Evolutionary conservation across 2,329 filamentous ascomycete species (phyloP).

Genomic region (Fusarium euwallaceae): DNA sequence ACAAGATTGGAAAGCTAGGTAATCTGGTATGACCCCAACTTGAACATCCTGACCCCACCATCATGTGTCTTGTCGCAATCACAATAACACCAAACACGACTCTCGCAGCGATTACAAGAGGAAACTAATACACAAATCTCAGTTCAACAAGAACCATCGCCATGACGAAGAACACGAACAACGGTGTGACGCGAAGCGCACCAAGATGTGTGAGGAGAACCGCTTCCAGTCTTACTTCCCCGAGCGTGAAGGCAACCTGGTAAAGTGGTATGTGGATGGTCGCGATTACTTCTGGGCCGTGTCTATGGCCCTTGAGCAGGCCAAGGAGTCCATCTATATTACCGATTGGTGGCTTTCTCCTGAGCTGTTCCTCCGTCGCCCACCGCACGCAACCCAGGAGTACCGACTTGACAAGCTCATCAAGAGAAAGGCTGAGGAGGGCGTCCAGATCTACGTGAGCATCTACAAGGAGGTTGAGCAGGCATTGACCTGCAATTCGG

Average conservation of each 20-base stretch:
- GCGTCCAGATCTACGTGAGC: slow-evolving; percentile 93
- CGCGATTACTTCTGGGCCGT: slow-evolving; percentile 97
- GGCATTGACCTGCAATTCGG: slow-evolving; percentile 90
- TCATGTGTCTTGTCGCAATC: background rate
- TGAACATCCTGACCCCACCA: background rate
- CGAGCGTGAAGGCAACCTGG: slow-evolving; percentile 83
- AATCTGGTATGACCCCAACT: slow-evolving; percentile 65
- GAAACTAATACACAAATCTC: slow-evolving; percentile 4
- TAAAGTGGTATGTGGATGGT: slow-evolving; percentile 98
- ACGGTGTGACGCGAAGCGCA: slow-evolving; percentile 83
- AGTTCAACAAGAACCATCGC: slow-evolving; percentile 89
- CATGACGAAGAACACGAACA: slow-evolving; percentile 95
- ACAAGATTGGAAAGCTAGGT: slow-evolving; percentile 73
- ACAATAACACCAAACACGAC: background rate
- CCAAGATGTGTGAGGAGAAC: slow-evolving; percentile 77
- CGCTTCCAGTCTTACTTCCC: slow-evolving; percentile 94
- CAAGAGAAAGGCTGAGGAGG: slow-evolving; percentile 89
- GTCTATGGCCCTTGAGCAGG: slow-evolving; percentile 87
- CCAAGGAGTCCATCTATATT: slow-evolving; percentile 95
- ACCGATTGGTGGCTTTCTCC: slow-evolving; percentile 97
- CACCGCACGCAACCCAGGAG: slow-evolving; percentile 84
- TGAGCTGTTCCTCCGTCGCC: slow-evolving; percentile 86
- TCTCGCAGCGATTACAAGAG: background rate
- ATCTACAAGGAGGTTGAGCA: slow-evolving; percentile 91
- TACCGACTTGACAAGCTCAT: slow-evolving; percentile 89